phyloP scores from a whole-genome alignment of 2,329 filamentous ascomycete species.

The Chaetomiaceae sp. region DNA sequence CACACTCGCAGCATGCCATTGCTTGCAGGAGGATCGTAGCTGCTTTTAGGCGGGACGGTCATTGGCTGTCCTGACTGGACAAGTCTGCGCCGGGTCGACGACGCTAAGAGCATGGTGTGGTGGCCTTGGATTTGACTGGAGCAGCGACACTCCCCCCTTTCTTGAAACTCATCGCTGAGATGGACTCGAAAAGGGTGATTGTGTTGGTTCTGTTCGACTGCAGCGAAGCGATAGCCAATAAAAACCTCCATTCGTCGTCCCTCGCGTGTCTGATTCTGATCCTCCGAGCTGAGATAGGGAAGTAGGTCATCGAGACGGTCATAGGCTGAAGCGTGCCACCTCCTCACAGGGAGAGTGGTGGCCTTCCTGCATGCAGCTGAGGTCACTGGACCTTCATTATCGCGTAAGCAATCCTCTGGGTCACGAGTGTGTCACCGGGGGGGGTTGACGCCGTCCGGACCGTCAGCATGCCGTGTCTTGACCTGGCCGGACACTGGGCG shows the following conservation, averaged over 20 bases:
- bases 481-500: constrained; percentile 7
- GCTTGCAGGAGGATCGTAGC: neutral
- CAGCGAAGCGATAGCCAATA: neutral
- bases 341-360: neutral
- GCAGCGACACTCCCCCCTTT: neutral
- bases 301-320: neutral
- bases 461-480: neutral
- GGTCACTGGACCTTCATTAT: constrained; percentile 8
- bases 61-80: neutral
- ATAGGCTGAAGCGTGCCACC: constrained; percentile 2
- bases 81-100: neutral
- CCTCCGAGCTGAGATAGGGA: neutral
- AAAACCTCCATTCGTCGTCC: neutral
- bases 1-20: neutral
- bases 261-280: no score
- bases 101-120: neutral
- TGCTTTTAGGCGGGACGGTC: neutral
- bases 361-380: neutral
- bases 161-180: neutral
- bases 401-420: no score
- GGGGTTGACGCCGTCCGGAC: no score
- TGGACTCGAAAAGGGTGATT: neutral
- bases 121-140: neutral
- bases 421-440: neutral
- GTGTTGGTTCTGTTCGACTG: no score